Evolutionary conservation across 192 early-diverging fungal species (phyloP).

Genomic region (Gonapodya prolifera): DNA sequence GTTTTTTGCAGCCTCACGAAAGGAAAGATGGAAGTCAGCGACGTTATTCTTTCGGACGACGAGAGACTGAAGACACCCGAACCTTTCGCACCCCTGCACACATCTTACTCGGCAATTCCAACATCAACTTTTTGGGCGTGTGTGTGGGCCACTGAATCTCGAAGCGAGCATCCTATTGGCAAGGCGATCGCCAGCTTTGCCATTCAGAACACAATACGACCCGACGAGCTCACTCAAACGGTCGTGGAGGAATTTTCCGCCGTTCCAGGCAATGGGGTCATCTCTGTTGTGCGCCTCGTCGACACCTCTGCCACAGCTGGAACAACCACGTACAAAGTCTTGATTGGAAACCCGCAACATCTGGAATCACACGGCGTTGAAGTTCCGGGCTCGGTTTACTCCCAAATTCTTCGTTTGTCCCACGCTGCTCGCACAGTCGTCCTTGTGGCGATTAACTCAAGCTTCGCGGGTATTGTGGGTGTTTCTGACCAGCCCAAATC

Average conservation of each 20-base stretch:
- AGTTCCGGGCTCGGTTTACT: conserved; percentile 2
- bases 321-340: no score
- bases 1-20: conserved; percentile 11
- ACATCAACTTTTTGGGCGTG: background rate
- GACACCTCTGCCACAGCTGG: no score
- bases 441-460: conserved; percentile 16
- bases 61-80: conserved; percentile 16
- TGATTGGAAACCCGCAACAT: no score
- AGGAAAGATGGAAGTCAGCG: conserved; percentile 49
- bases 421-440: conserved; percentile 22
- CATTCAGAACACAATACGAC: background rate
- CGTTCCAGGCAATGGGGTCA: no score
- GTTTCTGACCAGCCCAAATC: conserved; percentile 51
- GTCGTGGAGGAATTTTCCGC: no score
- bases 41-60: conserved; percentile 37
- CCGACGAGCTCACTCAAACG: background rate
- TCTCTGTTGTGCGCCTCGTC: no score
- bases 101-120: background rate
- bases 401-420: conserved; percentile 14
- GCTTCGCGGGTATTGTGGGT: conserved; percentile 40
- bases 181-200: background rate
- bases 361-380: conserved; percentile 11
- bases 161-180: no score
- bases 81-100: background rate
- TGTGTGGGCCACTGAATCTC: background rate